Percentiles rank a stretch among this genome's conserved stretches.
Conservation (phyloP, 192 early-diverging fungal species). For the Lobosporangium transversale region DNA sequence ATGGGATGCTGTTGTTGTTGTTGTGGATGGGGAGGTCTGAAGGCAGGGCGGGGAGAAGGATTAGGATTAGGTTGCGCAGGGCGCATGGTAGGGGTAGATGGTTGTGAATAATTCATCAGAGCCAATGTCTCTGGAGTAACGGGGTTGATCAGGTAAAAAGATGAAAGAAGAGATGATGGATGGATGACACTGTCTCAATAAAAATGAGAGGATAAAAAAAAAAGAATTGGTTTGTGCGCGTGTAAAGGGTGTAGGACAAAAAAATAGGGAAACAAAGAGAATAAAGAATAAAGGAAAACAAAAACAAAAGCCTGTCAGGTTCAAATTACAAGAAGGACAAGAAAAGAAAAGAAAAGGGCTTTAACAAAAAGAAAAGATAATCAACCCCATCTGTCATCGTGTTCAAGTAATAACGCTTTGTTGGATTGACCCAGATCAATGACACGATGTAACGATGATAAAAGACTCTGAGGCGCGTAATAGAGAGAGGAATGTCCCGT, state of each 20-base stretch:
- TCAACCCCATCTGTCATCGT: too few relatives aligned
- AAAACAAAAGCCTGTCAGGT: too few relatives aligned
- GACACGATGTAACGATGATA: too few relatives aligned
- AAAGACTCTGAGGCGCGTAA: too few relatives aligned
- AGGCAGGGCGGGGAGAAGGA: conserved; percentile 25
- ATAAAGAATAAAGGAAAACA: not conserved
- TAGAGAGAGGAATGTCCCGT: too few relatives aligned
- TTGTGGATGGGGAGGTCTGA: conserved; percentile 22
- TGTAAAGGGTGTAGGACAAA: not conserved
- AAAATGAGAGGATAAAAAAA: not conserved
- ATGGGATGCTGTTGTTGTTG: conserved; percentile 15
- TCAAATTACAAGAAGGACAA: too few relatives aligned
- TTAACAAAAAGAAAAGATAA: too few relatives aligned
- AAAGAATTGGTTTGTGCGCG: not conserved
- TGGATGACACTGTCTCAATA: not conserved
- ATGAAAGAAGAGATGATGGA: not conserved
- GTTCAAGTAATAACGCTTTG: too few relatives aligned
- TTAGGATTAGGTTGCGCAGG: conserved; percentile 34
- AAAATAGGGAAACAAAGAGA: not conserved
- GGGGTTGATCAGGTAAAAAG: not conserved
- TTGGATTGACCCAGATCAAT: too few relatives aligned
- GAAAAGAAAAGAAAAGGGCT: too few relatives aligned
- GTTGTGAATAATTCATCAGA: conserved; percentile 38
- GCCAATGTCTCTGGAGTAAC: not conserved
- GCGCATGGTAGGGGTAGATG: conserved; percentile 23